Evolutionary conservation across 2,329 filamentous ascomycete species (phyloP), one percentile per base, ranked within the genome.

Genomic region (Phialophora macrospora): DNA sequence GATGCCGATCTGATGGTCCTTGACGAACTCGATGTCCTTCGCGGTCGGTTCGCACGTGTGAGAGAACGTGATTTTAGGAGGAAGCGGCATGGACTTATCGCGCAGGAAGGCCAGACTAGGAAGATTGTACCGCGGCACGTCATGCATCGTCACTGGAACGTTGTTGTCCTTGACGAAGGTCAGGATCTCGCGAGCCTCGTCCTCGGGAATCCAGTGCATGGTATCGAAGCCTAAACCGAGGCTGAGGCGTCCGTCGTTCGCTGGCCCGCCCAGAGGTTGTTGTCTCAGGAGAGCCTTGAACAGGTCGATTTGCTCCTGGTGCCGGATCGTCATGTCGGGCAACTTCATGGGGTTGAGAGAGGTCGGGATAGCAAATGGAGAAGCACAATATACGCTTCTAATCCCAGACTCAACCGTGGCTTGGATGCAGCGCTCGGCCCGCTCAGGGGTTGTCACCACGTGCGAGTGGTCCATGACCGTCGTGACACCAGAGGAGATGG

Each of bases 401-500:
- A 76, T 70, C 3, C 74, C 73, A 0, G 74, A 75, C 7, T 72
- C 66, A 22, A 65, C 6, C 9, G 71, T 73, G 9, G 74, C 73
- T 14, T 66, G 58, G 46, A 76, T 48, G 24, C 68, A 73, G 54
- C 72, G 65, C 64, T 62, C 62, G 70, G 73, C 64, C 67, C 75
- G 72, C 34, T 66, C 60, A 3, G 52, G 24, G 17, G 60, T 57
- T 17, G 69, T 67, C 44, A 65, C 72, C 62, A 73, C 68, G 62
- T 76, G 74, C 1, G 74, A 73, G 68, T 77, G 75, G 60, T 76
- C 75, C n/a, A 76, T 70, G 7, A 76, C 73, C 0, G 73, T 68
- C 4, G 73, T 70, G 7, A 67, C 68, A 5, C 68, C 68, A 9
- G 38, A 55, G 38, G 60, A 59, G 17, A 70, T 46, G 7, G 62